These are phyloP conservation scores for Solanum hybrid DNA, from an alignment of 305 asterid genomes.

Conservation along the genomic window DNA sequence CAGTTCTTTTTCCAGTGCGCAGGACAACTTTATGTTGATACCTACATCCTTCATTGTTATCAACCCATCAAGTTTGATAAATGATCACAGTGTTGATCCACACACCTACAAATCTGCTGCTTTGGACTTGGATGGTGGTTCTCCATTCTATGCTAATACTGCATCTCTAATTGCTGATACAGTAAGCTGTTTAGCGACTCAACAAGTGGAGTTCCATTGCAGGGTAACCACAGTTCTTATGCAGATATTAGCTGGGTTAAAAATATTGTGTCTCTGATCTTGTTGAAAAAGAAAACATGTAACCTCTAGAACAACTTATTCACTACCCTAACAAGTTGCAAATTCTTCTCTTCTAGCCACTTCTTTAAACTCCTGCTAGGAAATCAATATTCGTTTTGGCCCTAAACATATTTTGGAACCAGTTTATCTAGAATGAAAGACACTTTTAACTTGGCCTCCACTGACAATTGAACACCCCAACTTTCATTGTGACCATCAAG, in stretches of 20 bases:
- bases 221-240: constrained; percentile 45
- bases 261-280: not conserved
- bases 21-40: constrained; percentile 44
- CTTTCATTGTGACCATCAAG: not conserved
- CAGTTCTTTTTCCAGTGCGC: constrained; percentile 28
- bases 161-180: constrained; percentile 46
- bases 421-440: not conserved
- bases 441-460: not conserved
- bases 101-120: constrained; percentile 17
- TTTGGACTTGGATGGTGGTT: constrained; percentile 14
- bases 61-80: constrained; percentile 27
- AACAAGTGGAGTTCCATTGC: constrained; percentile 54
- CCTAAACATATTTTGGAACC: not conserved
- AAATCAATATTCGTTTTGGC: not conserved
- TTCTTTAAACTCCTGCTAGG: not conserved
- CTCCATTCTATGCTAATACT: constrained; percentile 27
- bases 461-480: not conserved
- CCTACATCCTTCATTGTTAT: constrained; percentile 73
- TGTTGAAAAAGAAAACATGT: not conserved
- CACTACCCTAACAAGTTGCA: not conserved
- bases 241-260: not conserved
- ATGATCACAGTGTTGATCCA: constrained; percentile 20
- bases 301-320: not conserved
- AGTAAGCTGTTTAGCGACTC: constrained; percentile 24
- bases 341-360: not conserved